A percentile compares a stretch with the other conserved stretches of the same genome.
Evolutionary conservation across 257 asterid genomes (phyloP).

Genomic region (Asclepias syriaca): DNA sequence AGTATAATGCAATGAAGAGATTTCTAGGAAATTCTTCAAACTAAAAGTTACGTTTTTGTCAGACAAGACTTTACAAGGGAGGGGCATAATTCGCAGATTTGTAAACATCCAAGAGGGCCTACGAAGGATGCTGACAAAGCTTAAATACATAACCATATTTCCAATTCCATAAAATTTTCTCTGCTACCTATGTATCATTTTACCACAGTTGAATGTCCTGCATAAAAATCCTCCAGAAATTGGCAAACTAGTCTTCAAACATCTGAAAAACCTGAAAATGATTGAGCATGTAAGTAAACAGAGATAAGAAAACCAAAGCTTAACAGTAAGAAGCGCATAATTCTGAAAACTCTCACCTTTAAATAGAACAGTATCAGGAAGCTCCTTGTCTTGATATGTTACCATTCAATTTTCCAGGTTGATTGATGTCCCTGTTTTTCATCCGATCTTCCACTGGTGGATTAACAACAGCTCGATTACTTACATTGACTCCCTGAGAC

Average conservation of each 20-base stretch:
- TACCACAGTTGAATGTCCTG: not conserved
- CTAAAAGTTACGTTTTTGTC: not conserved
- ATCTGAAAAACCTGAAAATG: slow-evolving; percentile 6
- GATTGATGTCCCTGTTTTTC: slow-evolving; percentile 22
- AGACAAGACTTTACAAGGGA: slow-evolving; percentile 5
- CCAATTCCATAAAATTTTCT: slow-evolving; percentile 2
- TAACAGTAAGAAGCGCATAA: not conserved
- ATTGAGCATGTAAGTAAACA: not conserved
- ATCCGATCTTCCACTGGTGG: slow-evolving; percentile 22
- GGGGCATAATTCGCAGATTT: not conserved
- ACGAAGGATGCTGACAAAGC: not conserved
- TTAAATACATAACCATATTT: slow-evolving; percentile 1
- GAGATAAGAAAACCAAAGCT: not conserved
- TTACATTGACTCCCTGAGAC: slow-evolving; percentile 24
- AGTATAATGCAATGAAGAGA: not conserved
- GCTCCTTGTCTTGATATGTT: slow-evolving; percentile 15
- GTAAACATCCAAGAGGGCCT: not conserved
- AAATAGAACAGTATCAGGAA: not conserved
- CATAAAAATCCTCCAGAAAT: slow-evolving; percentile 2
- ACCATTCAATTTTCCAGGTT: slow-evolving; percentile 17
- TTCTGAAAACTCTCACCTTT: not conserved
- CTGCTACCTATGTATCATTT: not conserved
- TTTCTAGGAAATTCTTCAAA: not conserved
- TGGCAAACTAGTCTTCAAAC: not conserved
- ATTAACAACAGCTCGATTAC: slow-evolving; percentile 18